Percentiles rank a stretch among this genome's conserved stretches.
phyloP scores from a whole-genome alignment of 2,329 filamentous ascomycete species.

The Colletotrichum tropicale region DNA sequence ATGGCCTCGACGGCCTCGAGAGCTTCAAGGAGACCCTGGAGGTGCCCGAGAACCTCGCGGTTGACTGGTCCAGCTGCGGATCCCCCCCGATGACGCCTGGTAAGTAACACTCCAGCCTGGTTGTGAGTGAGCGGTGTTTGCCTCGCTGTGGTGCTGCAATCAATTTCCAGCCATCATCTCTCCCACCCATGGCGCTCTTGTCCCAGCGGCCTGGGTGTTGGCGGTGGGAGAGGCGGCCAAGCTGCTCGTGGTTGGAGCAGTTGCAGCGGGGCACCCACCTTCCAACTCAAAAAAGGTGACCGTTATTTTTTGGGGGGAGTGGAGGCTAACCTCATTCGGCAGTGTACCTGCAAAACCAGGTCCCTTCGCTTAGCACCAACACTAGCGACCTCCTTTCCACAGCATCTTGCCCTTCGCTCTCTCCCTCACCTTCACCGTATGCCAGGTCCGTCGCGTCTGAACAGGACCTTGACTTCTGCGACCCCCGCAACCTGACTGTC shows the following conservation, averaged over 20 bases:
- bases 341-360: conserved; percentile 56
- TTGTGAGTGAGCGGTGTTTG: not conserved
- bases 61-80: conserved; percentile 77
- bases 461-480: conserved; percentile 83
- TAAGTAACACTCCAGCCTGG: conserved; percentile 55
- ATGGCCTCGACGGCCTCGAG: conserved; percentile 59
- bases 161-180: too few relatives aligned
- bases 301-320: not conserved
- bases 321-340: conserved; percentile 40
- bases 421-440: conserved; percentile 83
- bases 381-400: conserved; percentile 75
- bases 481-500: conserved; percentile 88
- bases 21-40: conserved; percentile 74
- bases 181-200: not conserved
- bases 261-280: conserved; percentile 6
- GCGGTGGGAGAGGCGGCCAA: not conserved
- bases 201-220: not conserved
- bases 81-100: conserved; percentile 91
- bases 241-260: not conserved
- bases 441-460: conserved; percentile 72
- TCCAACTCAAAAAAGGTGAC: not conserved
- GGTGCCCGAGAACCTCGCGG: conserved; percentile 73
- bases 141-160: not conserved
- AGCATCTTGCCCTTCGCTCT: conserved; percentile 82
- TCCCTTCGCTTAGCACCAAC: conserved; percentile 67